Evolutionary conservation across 2,329 filamentous ascomycete genomes (phyloP), one percentile per base, ranked within the genome.

Genomic region (Exophiala aquamarina): DNA sequence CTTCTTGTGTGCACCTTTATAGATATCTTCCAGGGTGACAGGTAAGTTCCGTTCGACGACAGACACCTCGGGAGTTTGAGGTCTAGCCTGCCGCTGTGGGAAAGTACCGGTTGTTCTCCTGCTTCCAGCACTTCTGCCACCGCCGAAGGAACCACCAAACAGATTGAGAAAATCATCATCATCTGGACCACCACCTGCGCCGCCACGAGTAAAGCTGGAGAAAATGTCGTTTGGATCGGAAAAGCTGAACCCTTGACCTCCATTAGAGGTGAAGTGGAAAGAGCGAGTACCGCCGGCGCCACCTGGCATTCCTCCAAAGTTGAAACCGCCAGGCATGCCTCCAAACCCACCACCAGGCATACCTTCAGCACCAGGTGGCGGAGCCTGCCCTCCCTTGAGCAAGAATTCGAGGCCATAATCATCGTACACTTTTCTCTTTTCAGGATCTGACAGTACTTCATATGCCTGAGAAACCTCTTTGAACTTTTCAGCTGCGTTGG

Each of bases 401-500:
- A 98, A 79, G 72, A 92, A 95, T 62, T 97, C 93, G 52, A 97
- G 84, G 54, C 93, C 93, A 69, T 85, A 96, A 65, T 92, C 85
- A 67, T 98, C 93, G 67, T 98, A 98, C 33, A 85, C 84, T 70
- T 95, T 93, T 63, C 93, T 86, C 73, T 97, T 98, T 66, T 97
- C 91, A 50, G 92, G 91, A 63, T 98, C 93, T 52, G 89, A 95
- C 3, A 98, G 83, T 60, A 98, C 95, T 72, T 98, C 93, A 74
- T 96, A 98, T 47, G 93, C 93, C 73, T 97, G 91, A 1, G 90
- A 95, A 56, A 90, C 87, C 68, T 97, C 93, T 73, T 98, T 98
- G 78, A 98, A 98, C 71, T 92, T 96, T 67, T 97, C 93, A 51
- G 82, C 77, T 7, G 92, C 89, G 42, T 82, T 73, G 21, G 90